Evolutionary conservation across 179 eudicot species (phyloP).

Genomic region (Dionaea muscipula): DNA sequence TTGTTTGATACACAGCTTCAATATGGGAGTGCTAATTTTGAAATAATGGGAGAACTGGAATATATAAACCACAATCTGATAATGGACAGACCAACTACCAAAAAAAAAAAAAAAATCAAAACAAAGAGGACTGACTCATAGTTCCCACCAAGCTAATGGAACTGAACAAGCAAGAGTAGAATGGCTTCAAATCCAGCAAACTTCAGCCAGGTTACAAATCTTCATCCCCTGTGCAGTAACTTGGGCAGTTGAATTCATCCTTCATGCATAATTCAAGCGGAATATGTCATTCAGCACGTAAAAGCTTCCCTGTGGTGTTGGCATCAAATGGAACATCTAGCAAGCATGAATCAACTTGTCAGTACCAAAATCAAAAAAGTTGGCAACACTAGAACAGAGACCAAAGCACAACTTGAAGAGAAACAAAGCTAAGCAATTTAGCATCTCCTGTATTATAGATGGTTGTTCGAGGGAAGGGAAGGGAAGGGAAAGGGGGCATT

Average conservation of each 20-base stretch:
- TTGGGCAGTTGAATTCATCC: neutral
- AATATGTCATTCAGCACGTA: conserved; percentile 32
- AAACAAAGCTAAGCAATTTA: neutral
- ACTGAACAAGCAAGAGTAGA: neutral
- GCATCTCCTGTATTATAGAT: too few relatives aligned
- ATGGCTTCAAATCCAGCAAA: neutral
- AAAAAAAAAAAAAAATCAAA: neutral
- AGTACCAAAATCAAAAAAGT: neutral
- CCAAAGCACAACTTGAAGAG: neutral
- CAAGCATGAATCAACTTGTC: neutral
- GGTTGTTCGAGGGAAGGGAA: too few relatives aligned
- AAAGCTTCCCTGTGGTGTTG: conserved; percentile 34
- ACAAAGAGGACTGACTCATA: neutral
- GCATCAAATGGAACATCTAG: conserved; percentile 33
- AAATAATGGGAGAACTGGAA: neutral
- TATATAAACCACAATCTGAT: neutral
- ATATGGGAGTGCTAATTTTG: neutral
- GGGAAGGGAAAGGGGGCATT: too few relatives aligned
- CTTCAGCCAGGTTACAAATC: neutral
- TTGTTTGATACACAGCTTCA: neutral
- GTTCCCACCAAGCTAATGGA: neutral
- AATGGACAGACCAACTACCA: neutral
- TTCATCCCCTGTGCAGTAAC: neutral
- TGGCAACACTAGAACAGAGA: neutral
- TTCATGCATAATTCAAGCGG: conserved; percentile 29